phyloP scores from a whole-genome alignment of 768 basidiomycete species.

The Sporobolomyces pararoseus region DNA sequence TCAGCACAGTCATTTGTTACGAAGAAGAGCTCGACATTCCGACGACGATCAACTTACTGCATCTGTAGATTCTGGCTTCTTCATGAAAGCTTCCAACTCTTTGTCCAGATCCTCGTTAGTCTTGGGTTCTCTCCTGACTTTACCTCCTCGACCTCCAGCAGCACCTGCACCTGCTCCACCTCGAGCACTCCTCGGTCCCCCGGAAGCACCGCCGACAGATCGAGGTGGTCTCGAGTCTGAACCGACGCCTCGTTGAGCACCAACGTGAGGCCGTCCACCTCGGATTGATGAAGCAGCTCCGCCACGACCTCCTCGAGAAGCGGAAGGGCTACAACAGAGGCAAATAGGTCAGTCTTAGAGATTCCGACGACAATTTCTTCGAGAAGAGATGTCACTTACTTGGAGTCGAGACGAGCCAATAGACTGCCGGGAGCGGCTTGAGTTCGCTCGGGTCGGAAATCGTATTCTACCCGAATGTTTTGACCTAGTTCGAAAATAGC shows the following conservation, averaged over 20 bases:
- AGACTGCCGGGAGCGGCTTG: conserved; percentile 22
- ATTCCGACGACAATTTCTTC: no score
- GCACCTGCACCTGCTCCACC: neutral
- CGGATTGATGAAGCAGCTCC: conserved; percentile 4
- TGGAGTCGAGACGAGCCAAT: conserved; percentile 34
- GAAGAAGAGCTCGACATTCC: neutral
- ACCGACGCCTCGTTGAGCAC: conserved; percentile 13
- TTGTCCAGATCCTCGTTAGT: conserved; percentile 42
- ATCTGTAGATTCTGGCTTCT: conserved; percentile 7
- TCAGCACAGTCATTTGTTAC: neutral
- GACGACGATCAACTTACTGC: neutral
- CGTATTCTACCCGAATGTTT: conserved; percentile 41
- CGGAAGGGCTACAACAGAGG: neutral
- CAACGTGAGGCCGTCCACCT: conserved; percentile 13
- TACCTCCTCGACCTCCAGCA: neutral
- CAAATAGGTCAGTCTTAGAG: neutral
- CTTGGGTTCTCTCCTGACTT: conserved; percentile 29
- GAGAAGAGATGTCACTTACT: neutral
- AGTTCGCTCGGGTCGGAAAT: conserved; percentile 11
- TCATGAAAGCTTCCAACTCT: conserved; percentile 46
- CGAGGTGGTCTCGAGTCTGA: conserved; percentile 2
- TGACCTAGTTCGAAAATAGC: conserved; percentile 33
- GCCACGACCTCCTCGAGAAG: neutral
- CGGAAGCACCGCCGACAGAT: neutral
- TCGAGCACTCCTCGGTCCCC: conserved; percentile 13